phyloP scores from a whole-genome alignment of 352 stramenopile species.

The Peronospora destructor region DNA sequence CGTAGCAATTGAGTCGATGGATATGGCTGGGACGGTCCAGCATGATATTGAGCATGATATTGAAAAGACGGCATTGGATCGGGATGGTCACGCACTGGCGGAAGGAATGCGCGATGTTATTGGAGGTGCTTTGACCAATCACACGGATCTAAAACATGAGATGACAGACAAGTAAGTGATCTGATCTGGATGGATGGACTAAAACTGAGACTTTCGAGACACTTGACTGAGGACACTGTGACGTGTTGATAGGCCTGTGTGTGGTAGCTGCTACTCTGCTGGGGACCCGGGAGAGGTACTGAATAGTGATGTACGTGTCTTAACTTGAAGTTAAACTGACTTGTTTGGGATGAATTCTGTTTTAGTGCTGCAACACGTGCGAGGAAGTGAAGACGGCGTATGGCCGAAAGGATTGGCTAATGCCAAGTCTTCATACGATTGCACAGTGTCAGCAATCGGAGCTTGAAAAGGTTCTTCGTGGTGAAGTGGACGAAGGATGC shows the following conservation, averaged over 20 bases:
- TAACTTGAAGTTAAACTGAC: not conserved
- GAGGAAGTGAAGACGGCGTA: conserved; percentile 62
- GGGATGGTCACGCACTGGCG: conserved; percentile 34
- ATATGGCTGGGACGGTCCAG: conserved; percentile 63
- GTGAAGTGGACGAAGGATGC: conserved; percentile 72
- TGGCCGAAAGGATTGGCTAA: conserved; percentile 56
- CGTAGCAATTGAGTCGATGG: conserved; percentile 60
- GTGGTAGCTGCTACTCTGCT: conserved; percentile 73
- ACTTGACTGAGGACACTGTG: conserved; percentile 8
- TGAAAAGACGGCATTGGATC: conserved; percentile 62
- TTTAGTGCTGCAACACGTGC: conserved; percentile 59
- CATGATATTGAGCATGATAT: conserved; percentile 78
- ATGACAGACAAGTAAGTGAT: conserved; percentile 41
- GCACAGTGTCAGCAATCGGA: conserved; percentile 70
- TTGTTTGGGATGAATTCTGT: not conserved
- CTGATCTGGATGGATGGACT: not conserved
- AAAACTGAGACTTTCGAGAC: no score
- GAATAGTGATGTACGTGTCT: not conserved
- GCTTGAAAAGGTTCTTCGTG: conserved; percentile 69
- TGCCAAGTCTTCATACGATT: conserved; percentile 75
- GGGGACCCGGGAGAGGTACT: conserved; percentile 38
- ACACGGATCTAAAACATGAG: conserved; percentile 46
- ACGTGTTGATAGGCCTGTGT: conserved; percentile 34
- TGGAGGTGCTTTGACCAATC: conserved; percentile 60
- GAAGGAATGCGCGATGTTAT: conserved; percentile 55